Conservation (phyloP, 2,329 filamentous ascomycete species). For the Arthrobotrys conoides region DNA sequence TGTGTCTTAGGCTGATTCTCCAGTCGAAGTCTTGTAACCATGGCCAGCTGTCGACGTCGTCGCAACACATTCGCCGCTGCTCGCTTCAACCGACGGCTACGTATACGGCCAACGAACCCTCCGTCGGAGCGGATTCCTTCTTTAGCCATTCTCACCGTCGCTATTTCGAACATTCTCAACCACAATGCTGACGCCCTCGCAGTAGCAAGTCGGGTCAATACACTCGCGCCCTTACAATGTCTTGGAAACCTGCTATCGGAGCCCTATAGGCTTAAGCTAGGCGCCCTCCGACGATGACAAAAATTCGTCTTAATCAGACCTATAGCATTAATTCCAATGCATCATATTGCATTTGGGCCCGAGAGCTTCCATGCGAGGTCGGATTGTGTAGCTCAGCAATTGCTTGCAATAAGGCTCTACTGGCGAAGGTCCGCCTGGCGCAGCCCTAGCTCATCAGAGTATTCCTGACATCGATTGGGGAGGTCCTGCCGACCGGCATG, state of each 20-base stretch:
- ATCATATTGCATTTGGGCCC: background rate
- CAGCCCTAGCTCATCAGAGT: constrained; percentile 5
- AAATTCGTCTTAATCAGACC: background rate
- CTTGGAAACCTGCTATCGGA: background rate
- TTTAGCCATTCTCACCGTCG: background rate
- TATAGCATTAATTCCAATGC: background rate
- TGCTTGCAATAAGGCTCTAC: constrained; percentile 5
- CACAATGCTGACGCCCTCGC: constrained; percentile 7
- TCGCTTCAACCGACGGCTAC: constrained; percentile 5
- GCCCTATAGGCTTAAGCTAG: no score
- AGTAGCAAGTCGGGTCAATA: background rate
- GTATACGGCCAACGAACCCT: constrained; percentile 22
- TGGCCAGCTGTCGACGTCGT: constrained; percentile 14
- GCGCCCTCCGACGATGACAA: background rate
- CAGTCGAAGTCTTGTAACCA: no score
- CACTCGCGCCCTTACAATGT: constrained; percentile 2
- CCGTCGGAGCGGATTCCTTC: constrained; percentile 28
- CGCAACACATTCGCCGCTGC: constrained; percentile 28
- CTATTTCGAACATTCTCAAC: background rate
- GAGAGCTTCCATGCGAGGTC: background rate
- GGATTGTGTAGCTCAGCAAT: background rate
- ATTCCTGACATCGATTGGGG: background rate
- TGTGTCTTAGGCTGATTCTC: constrained; percentile 25
- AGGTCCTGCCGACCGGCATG: constrained; percentile 19
- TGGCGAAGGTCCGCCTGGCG: constrained; percentile 25